A percentile compares a stretch with the other conserved stretches of the same genome.
Evolutionary conservation across 495 filamentous ascomycete genomes (phyloP).

Genomic region (Aspergillus olivimuriae): DNA sequence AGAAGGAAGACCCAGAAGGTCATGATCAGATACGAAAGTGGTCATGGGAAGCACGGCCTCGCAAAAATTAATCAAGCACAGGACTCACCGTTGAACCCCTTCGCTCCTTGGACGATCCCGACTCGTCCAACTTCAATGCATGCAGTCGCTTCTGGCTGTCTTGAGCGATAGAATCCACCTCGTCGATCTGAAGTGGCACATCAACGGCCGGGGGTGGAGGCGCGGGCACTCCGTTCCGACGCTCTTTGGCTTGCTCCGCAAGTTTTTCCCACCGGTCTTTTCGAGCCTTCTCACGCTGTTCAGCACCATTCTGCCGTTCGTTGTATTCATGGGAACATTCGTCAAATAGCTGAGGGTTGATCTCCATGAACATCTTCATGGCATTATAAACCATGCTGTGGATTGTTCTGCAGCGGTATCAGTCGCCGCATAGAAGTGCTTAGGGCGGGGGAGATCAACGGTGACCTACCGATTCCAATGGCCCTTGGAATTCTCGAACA

Average conservation of each 20-base stretch:
- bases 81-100: constrained; percentile 42
- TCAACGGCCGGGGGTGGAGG: constrained; percentile 33
- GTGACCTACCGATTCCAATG: constrained; percentile 90
- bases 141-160: constrained; percentile 81
- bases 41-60: background rate
- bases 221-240: constrained; percentile 48
- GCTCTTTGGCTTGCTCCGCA: constrained; percentile 65
- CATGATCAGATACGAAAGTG: constrained; percentile 9
- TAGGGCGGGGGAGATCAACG: background rate
- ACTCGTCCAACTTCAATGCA: constrained; percentile 74
- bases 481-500: constrained; percentile 99
- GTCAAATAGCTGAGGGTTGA: constrained; percentile 97
- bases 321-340: constrained; percentile 98
- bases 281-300: constrained; percentile 67
- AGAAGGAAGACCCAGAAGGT: constrained; percentile 13
- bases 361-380: constrained; percentile 99
- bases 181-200: constrained; percentile 55
- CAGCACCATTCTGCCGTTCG: constrained; percentile 87
- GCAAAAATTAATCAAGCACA: constrained; percentile 17
- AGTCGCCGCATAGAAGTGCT: background rate
- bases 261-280: constrained; percentile 83
- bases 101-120: constrained; percentile 37
- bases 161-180: constrained; percentile 67
- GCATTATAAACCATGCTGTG: constrained; percentile 99
- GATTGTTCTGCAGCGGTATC: constrained; percentile 63